These are phyloP conservation scores for Solanum tarapatanum DNA, from an alignment of 257 asterid genomes.

Conservation along the genomic window DNA sequence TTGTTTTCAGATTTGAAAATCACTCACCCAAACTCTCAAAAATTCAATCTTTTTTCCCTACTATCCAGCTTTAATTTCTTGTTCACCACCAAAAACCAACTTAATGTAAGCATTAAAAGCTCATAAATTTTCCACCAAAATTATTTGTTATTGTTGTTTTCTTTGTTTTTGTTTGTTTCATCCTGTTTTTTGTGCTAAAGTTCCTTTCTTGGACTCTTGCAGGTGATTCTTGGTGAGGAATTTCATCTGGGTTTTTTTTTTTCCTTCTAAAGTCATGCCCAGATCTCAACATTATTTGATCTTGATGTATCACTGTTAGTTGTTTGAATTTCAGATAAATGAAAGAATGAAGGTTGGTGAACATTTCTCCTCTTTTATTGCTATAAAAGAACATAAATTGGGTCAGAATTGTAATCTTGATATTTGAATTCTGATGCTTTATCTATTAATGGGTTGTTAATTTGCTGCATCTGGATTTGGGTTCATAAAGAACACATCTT, in stretches of 20 bases:
- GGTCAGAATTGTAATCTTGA: background rate
- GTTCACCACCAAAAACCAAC: slow-evolving; percentile 1
- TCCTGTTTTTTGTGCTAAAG: slow-evolving; percentile 10
- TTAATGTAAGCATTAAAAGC: slow-evolving; percentile 30
- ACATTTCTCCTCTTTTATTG: background rate
- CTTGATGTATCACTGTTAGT: slow-evolving; percentile 14
- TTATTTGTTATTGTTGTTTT: slow-evolving; percentile 1
- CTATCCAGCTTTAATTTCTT: background rate
- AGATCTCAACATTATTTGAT: slow-evolving; percentile 34
- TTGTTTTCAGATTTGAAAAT: slow-evolving; percentile 32
- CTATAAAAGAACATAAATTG: background rate
- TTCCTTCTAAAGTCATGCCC: slow-evolving; percentile 18
- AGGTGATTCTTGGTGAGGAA: slow-evolving; percentile 24
- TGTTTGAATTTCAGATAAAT: slow-evolving; percentile 2
- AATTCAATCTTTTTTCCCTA: slow-evolving; percentile 18
- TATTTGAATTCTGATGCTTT: background rate
- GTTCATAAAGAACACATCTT: background rate
- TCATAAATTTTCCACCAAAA: background rate
- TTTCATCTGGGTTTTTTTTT: slow-evolving; percentile 7
- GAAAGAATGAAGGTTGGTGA: slow-evolving; percentile 28
- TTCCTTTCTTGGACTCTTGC: slow-evolving; percentile 3
- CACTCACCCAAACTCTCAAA: slow-evolving; percentile 30
- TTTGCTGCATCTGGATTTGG: background rate
- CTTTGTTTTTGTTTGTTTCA: background rate
- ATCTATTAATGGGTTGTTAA: background rate